Percentiles rank a stretch among this genome's conserved stretches.
Evolutionary conservation across 2,329 filamentous ascomycete species (phyloP).

Genomic region (Clarireedia homoeocarpa): DNA sequence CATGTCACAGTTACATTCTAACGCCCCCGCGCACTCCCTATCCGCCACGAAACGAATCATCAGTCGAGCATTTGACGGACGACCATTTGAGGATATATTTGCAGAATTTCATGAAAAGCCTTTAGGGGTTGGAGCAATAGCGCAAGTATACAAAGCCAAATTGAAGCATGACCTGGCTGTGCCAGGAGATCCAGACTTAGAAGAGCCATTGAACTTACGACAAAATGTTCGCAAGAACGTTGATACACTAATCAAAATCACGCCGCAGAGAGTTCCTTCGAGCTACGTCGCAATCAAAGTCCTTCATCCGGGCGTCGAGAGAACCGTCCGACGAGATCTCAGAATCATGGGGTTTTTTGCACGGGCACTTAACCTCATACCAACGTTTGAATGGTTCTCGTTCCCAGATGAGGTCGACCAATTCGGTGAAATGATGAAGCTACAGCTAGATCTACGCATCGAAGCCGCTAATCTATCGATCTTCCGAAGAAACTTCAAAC

Average conservation of each 20-base stretch:
- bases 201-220: slow-evolving; percentile 49
- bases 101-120: slow-evolving; percentile 89
- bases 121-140: slow-evolving; percentile 89
- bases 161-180: slow-evolving; percentile 70
- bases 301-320: slow-evolving; percentile 83
- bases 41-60: slow-evolving; percentile 72
- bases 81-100: slow-evolving; percentile 83
- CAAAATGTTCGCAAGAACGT: slow-evolving; percentile 73
- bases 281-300: slow-evolving; percentile 95
- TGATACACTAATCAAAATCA: slow-evolving; percentile 78
- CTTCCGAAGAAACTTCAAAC: slow-evolving; percentile 85
- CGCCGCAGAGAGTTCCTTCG: slow-evolving; percentile 77
- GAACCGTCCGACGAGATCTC: slow-evolving; percentile 81
- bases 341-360: slow-evolving; percentile 94
- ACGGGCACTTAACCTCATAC: slow-evolving; percentile 71
- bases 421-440: slow-evolving; percentile 97
- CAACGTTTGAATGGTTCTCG: slow-evolving; percentile 95
- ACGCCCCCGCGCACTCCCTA: slow-evolving; percentile 87
- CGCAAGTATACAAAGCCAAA: slow-evolving; percentile 95
- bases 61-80: slow-evolving; percentile 70
- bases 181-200: slow-evolving; percentile 49
- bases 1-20: slow-evolving; percentile 92
- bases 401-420: slow-evolving; percentile 89
- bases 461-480: slow-evolving; percentile 83
- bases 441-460: slow-evolving; percentile 93